phyloP scores from a whole-genome alignment of 306 rosid genomes.

The Sicyos baderoa region DNA sequence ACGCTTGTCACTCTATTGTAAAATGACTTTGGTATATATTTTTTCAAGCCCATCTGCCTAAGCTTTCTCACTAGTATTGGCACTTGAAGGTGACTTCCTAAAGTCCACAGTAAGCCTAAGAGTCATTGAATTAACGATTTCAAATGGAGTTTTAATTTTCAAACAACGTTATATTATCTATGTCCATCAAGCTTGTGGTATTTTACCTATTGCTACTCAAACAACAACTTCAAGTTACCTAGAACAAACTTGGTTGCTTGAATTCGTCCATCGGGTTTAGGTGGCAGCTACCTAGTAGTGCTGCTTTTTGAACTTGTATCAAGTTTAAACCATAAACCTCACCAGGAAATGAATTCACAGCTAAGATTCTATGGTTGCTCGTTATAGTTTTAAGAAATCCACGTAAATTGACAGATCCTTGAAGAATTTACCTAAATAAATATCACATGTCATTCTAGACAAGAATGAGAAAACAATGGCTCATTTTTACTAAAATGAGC shows the following conservation, averaged over 20 bases:
- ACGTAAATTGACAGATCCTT: neutral
- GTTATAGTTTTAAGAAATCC: neutral
- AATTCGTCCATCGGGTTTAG: neutral
- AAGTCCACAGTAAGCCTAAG: neutral
- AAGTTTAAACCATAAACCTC: neutral
- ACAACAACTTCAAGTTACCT: neutral
- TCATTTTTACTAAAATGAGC: neutral
- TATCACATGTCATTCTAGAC: neutral
- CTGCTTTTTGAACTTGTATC: neutral
- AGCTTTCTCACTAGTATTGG: neutral
- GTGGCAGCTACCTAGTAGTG: neutral
- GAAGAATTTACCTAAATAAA: neutral
- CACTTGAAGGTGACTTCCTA: neutral
- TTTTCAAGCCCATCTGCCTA: neutral
- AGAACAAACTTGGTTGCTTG: neutral
- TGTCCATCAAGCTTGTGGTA: neutral
- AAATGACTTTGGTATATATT: neutral
- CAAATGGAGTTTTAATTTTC: neutral
- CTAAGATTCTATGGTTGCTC: neutral
- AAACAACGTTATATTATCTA: neutral
- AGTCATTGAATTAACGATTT: neutral
- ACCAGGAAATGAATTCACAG: neutral
- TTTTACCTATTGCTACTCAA: neutral
- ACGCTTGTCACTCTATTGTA: neutral
- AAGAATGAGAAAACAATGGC: neutral